Evolutionary conservation across 2,329 filamentous ascomycete genomes (phyloP), one percentile per base, ranked within the genome.

Genomic region (Cryphonectria carpinicola): DNA sequence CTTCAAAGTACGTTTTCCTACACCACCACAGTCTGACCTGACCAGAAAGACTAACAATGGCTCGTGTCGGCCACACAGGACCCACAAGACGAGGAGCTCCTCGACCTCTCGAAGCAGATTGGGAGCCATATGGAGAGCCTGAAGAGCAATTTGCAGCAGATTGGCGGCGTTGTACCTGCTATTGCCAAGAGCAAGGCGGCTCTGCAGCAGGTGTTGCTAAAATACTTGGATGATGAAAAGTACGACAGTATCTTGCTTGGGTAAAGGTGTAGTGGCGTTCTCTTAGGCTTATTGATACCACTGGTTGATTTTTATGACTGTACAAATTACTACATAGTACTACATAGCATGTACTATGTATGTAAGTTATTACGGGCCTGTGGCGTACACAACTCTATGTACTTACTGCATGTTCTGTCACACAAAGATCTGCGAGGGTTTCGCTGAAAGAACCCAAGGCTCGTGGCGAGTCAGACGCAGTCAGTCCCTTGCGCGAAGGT

Each of bases 111-210:
- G 0, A 77, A 81, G 22, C 86, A 88, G 76, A 81, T 89, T 25
- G 80, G 81, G 14, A 87, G 78, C 67, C 87, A 89, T 73, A 85
- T 88, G 79, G 86, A 89, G 71, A 89, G 85, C 74, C 85, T 90
- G 76, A 81, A 79, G 68, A 80, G 80, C 60, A 89, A 89, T 75
- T 79, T 89, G 54, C 79, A 82, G 70, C 87, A 88, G 78, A 83
- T 87, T 19, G 84, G 85, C 1, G 85, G 84, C 8, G 80, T 90
- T 4, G 74, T 84, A 7, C 84, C 85, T 1, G 83, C 85, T 46
- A 83, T 89, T 22, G 77, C 75, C 25, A 82, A 80, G 69, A 86
- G 82, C 73, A 81, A 80, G 65, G 86, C 86, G 1, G 82, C 85
- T 4, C 74, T 89, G 67, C 84, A 85, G 74, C 81, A 81, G 19